Base-by-base conservation (phyloP, 1,284 basidiomycete genomes). In the Irpex lacteus region DNA sequence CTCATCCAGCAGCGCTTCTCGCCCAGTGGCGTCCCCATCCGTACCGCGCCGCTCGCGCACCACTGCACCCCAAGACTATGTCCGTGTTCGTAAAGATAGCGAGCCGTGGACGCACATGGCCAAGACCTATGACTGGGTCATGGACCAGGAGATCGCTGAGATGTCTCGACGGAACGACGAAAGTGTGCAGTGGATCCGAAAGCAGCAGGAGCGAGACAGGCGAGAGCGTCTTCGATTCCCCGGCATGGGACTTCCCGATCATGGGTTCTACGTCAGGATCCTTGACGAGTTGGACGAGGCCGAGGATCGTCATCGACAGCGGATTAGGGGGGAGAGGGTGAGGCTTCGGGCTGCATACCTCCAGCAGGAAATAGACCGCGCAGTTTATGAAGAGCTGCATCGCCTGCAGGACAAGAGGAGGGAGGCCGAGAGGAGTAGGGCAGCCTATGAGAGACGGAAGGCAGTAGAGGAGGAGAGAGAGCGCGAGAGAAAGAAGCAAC, bases 141-240 rank as follows among this genome's bases (percentile, higher is more conserved):
- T 81, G 60, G 82, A 88, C 66, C 82, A 86, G 70, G 82, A 85
- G 67, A 72, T 72, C 53, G 75, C 76, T 61, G 78, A 77, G 54
- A 76, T 80, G 63, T 76, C 75, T 55, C 77, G 77, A 65, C 77
- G 78, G 68, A 80, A 77, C 68, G 77, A 79, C 69, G 83, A 80
- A 67, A 86, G 85, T 36, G 84, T 87, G 62, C 79, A 81, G 62
- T 89, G 89, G 87, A 83, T 88, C 59, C 73, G 80, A 56, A 80
- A 85, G 67, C 75, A 76, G 66, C 86, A 85, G 72, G 72, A 66
- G 69, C 73, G 68, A 71, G 74, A 69, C 68, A 38, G 70, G 65
- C 72, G 72, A 60, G 65, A 70, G 55, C 69, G 69, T 9, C 37
- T 58, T 36, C 60, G 62, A 37, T 65, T 67, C 58, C 68, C 67